Conservation (phyloP, 2,329 filamentous ascomycete genomes). For the Fusarium poae region DNA sequence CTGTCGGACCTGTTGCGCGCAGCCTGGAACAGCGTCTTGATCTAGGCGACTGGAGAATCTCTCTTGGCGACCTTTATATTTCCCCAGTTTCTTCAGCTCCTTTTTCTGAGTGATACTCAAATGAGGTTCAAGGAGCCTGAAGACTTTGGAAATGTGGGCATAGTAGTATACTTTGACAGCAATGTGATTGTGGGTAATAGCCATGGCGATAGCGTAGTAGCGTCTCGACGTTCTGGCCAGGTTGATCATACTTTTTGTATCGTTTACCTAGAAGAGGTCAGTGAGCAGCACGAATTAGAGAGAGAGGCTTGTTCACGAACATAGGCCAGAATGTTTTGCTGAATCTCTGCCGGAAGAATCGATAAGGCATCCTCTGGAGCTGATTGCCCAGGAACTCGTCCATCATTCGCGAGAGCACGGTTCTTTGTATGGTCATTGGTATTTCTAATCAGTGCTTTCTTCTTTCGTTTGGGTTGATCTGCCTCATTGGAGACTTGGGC, state of each 20-base stretch:
- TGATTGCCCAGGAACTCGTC: not conserved
- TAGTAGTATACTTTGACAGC: not conserved
- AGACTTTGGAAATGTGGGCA: not conserved
- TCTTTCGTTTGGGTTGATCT: not conserved
- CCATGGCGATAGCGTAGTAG: conserved; percentile 5
- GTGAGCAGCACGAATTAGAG: fast-evolving
- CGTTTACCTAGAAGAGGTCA: not conserved
- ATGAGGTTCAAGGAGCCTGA: conserved; percentile 2
- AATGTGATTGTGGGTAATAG: conserved; percentile 4
- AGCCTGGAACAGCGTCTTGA: not conserved
- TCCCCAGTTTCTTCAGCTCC: not conserved
- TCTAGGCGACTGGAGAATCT: not conserved
- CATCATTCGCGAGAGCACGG: fast-evolving
- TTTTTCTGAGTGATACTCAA: conserved; percentile 20
- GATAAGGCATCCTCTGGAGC: conserved; percentile 4
- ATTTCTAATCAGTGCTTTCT: fast-evolving
- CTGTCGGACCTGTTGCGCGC: conserved; percentile 13
- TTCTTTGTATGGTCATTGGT: fast-evolving
- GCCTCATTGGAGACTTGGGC: not conserved
- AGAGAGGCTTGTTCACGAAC: not conserved
- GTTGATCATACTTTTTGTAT: not conserved
- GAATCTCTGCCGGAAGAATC: conserved; percentile 9
- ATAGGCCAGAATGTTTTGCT: not conserved
- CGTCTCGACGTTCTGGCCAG: conserved; percentile 18
- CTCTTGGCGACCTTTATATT: not conserved